Percentiles rank a stretch among this genome's conserved stretches.
Conservation (phyloP, 2,329 filamentous ascomycete species). For the Microcera coccophila region DNA sequence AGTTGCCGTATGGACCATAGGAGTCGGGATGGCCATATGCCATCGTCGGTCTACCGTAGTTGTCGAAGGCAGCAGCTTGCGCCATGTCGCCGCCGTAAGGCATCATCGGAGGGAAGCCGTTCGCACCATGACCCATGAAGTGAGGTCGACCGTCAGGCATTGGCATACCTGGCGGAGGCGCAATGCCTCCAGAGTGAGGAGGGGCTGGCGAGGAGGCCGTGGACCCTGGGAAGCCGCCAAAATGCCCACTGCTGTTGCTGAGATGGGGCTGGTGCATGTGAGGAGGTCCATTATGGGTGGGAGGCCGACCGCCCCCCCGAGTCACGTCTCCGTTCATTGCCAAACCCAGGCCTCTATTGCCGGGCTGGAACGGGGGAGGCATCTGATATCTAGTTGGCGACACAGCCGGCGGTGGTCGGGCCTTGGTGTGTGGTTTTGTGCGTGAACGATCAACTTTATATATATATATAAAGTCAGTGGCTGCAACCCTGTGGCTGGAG, state of each 20-base stretch:
- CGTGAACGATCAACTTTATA: conserved; percentile 13
- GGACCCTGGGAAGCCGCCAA: conserved; percentile 53
- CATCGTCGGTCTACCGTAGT: conserved; percentile 36
- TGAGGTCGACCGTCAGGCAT: conserved; percentile 32
- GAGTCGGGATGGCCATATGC: conserved; percentile 34
- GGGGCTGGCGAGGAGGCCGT: conserved; percentile 56
- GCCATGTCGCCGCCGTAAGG: conserved; percentile 35
- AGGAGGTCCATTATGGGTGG: conserved; percentile 32
- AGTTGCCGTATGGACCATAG: conserved; percentile 34
- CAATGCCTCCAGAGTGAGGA: conserved; percentile 45
- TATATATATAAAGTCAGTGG: conserved; percentile 5
- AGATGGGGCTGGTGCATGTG: conserved; percentile 48
- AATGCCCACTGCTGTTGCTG: conserved; percentile 54
- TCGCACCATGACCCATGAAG: conserved; percentile 31
- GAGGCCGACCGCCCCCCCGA: conserved; percentile 31
- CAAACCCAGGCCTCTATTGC: conserved; percentile 28
- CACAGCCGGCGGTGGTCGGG: conserved; percentile 30
- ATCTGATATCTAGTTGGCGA: conserved; percentile 40
- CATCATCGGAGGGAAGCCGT: conserved; percentile 38
- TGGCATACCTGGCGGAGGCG: conserved; percentile 46
- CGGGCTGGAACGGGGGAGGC: conserved; percentile 42
- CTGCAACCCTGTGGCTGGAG: conserved; percentile 1
- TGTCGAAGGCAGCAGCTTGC: conserved; percentile 34
- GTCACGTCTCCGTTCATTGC: conserved; percentile 32
- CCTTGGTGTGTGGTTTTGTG: conserved; percentile 16